Evolutionary conservation across 768 basidiomycete genomes (phyloP).

Genomic region (Trametes gibbosa): DNA sequence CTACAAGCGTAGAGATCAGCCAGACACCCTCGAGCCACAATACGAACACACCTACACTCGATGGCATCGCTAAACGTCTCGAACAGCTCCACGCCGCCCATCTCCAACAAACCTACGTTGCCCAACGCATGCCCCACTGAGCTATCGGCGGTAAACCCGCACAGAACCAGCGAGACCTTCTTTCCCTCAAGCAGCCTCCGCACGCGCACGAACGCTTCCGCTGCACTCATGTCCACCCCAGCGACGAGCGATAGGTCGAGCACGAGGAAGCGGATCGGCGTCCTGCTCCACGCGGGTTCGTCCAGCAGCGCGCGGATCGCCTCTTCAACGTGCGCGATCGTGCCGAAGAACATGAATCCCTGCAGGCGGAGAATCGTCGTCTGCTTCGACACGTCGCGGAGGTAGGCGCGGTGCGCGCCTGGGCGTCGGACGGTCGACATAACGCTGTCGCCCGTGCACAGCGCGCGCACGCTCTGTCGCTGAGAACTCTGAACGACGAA

Average conservation of each 20-base stretch:
- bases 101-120: slow-evolving; percentile 78
- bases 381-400: slow-evolving; percentile 90
- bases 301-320: slow-evolving; percentile 76
- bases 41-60: slow-evolving; percentile 69
- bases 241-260: slow-evolving; percentile 83
- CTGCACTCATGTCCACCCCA: slow-evolving; percentile 92
- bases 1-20: slow-evolving; percentile 36
- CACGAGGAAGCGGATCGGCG: slow-evolving; percentile 86
- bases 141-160: slow-evolving; percentile 68
- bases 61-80: slow-evolving; percentile 83
- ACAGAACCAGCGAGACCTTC: slow-evolving; percentile 84
- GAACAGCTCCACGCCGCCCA: slow-evolving; percentile 78
- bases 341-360: slow-evolving; percentile 91
- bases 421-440: slow-evolving; percentile 92
- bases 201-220: slow-evolving; percentile 91
- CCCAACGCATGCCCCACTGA: slow-evolving; percentile 68
- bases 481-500: slow-evolving; percentile 97
- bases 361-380: slow-evolving; percentile 87
- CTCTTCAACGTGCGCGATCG: slow-evolving; percentile 87
- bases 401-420: slow-evolving; percentile 80
- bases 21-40: not conserved
- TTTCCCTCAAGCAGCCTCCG: slow-evolving; percentile 77
- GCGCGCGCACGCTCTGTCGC: slow-evolving; percentile 75
- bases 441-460: slow-evolving; percentile 79
- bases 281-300: slow-evolving; percentile 62